Evolutionary conservation across 2,329 filamentous ascomycete species (phyloP).

Genomic region (Diplodia sapinea): DNA sequence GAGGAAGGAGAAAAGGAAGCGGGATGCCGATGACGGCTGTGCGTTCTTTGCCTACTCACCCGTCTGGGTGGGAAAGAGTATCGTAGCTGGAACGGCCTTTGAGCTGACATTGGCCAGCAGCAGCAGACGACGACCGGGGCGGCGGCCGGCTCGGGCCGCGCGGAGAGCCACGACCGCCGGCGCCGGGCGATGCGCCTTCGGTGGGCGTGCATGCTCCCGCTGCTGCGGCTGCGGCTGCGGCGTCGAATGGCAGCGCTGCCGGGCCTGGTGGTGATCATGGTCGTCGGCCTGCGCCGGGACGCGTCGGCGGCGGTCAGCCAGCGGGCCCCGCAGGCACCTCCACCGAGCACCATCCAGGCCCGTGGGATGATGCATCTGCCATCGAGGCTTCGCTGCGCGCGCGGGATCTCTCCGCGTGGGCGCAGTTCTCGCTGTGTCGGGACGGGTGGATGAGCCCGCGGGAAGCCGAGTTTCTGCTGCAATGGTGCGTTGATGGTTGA

Average conservation of each 20-base stretch:
- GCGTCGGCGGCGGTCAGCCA: not conserved
- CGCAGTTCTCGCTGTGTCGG: not conserved
- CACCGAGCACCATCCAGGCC: not conserved
- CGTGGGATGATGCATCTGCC: not conserved
- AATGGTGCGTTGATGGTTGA: too few species aligned
- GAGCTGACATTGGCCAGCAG: too few species aligned
- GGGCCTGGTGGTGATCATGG: not conserved
- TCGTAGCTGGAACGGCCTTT: too few species aligned
- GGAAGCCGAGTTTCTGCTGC: constrained; percentile 17
- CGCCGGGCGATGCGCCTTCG: not conserved
- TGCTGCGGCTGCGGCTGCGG: not conserved
- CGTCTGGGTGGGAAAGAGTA: too few species aligned
- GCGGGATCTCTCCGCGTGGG: not conserved
- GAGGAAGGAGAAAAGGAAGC: not conserved
- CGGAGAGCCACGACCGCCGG: not conserved
- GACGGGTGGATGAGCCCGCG: constrained; percentile 5
- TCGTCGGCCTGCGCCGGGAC: not conserved
- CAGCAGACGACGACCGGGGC: too few species aligned
- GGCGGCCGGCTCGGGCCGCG: not conserved
- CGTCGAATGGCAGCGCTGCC: not conserved
- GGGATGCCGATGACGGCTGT: not conserved
- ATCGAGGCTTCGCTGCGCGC: not conserved
- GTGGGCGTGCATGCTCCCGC: constrained; percentile 6
- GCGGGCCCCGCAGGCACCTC: not conserved
- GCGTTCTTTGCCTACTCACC: not conserved